Percentiles rank a stretch among this genome's conserved stretches.
Evolutionary conservation across 2,329 filamentous ascomycete species (phyloP).

Genomic region (Botryotinia narcissicola): DNA sequence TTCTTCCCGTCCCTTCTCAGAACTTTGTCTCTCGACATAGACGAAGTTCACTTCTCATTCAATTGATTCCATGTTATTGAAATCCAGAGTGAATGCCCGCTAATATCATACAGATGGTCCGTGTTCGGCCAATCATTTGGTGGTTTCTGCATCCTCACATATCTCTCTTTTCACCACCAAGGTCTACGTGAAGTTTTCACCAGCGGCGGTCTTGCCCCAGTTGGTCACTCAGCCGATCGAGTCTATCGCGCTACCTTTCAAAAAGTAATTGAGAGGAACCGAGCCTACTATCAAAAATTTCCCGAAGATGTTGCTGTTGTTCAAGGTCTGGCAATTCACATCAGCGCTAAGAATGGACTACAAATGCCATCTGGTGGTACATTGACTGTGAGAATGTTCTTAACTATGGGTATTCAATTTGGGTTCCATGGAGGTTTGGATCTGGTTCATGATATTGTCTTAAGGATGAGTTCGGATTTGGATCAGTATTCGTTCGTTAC

Average conservation of each 20-base stretch:
- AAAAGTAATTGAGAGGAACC: slow-evolving; percentile 69
- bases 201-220: slow-evolving; percentile 77
- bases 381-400: slow-evolving; percentile 70
- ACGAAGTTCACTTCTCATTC: neutral
- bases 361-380: slow-evolving; percentile 68
- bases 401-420: slow-evolving; percentile 75
- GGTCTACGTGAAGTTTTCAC: slow-evolving; percentile 80
- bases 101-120: slow-evolving; percentile 61
- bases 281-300: slow-evolving; percentile 75
- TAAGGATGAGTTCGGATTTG: slow-evolving; percentile 70
- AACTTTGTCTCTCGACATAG: neutral
- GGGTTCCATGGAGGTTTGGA: slow-evolving; percentile 79
- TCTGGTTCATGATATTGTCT: slow-evolving; percentile 67
- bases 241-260: slow-evolving; percentile 72
- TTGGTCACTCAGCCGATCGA: slow-evolving; percentile 68
- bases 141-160: slow-evolving; percentile 80
- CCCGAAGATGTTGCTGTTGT: slow-evolving; percentile 74
- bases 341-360: slow-evolving; percentile 58
- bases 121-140: slow-evolving; percentile 91
- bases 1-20: neutral
- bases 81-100: neutral
- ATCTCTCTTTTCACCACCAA: slow-evolving; percentile 76
- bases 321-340: slow-evolving; percentile 42
- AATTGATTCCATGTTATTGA: neutral
- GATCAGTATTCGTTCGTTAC: slow-evolving; percentile 74